Evolutionary conservation across 2,329 filamentous ascomycete species (phyloP).

Genomic region (Fusarium sp.): DNA sequence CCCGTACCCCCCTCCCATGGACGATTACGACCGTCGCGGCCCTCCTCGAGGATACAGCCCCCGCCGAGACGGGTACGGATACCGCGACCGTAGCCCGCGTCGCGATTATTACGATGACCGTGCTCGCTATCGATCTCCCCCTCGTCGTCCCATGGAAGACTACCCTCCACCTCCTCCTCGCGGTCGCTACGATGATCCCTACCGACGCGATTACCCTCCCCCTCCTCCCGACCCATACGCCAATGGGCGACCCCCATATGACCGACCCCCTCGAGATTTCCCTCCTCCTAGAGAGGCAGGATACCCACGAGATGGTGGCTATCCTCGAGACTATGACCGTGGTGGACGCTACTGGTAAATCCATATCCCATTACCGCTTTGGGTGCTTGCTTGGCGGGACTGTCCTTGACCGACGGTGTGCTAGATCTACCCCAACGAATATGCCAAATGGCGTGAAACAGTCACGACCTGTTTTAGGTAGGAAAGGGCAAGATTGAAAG

Average conservation of each 20-base stretch:
- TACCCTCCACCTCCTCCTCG: slow-evolving; percentile 77
- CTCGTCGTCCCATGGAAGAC: slow-evolving; percentile 81
- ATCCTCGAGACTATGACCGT: slow-evolving; percentile 62
- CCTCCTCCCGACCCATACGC: slow-evolving; percentile 72
- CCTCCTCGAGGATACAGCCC: slow-evolving; percentile 86
- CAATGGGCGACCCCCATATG: slow-evolving; percentile 67
- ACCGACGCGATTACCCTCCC: slow-evolving; percentile 75
- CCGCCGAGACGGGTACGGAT: slow-evolving; percentile 75
- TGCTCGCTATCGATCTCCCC: slow-evolving; percentile 82
- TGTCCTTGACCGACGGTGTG: slow-evolving; percentile 51
- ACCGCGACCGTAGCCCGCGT: slow-evolving; percentile 87
- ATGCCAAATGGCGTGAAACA: slow-evolving; percentile 32
- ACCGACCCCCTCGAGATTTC: slow-evolving; percentile 64
- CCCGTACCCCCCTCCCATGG: slow-evolving; percentile 74
- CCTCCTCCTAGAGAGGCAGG: slow-evolving; percentile 60
- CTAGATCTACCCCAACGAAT: slow-evolving; percentile 48
- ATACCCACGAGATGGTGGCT: slow-evolving; percentile 56
- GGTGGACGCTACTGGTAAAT: slow-evolving; percentile 64
- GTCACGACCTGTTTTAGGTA: slow-evolving; percentile 24
- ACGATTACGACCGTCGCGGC: slow-evolving; percentile 86
- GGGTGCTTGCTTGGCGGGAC: slow-evolving; percentile 46
- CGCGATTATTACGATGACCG: slow-evolving; percentile 90
- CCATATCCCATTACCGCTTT: slow-evolving; percentile 41
- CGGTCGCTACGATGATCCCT: slow-evolving; percentile 80
- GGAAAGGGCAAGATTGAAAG: slow-evolving; percentile 32